phyloP scores from a whole-genome alignment of 495 filamentous ascomycete species.

The Daldinia grandis region DNA sequence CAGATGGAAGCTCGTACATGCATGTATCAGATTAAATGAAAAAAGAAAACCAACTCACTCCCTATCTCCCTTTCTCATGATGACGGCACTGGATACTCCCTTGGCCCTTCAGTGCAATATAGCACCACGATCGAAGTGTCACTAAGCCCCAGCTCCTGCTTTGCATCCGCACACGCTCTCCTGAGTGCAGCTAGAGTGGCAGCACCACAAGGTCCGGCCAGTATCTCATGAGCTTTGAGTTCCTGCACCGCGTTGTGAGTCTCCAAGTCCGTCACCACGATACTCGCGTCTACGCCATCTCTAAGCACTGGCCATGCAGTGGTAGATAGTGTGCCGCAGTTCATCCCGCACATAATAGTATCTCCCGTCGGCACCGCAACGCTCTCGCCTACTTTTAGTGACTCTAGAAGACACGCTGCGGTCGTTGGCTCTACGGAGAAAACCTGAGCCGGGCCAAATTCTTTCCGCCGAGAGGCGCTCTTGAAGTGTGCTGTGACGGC shows the following conservation, averaged over 20 bases:
- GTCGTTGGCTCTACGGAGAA: constrained; percentile 68
- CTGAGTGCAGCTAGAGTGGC: constrained; percentile 66
- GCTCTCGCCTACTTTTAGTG: constrained; percentile 55
- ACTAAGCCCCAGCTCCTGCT: constrained; percentile 45
- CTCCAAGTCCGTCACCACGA: constrained; percentile 64
- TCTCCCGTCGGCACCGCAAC: constrained; percentile 58
- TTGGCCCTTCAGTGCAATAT: constrained; percentile 44
- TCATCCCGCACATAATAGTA: constrained; percentile 74
- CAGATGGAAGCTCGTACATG: background rate
- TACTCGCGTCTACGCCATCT: constrained; percentile 62
- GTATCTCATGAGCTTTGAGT: constrained; percentile 54
- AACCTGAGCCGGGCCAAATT: constrained; percentile 42
- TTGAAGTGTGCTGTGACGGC: constrained; percentile 67
- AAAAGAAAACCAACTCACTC: background rate
- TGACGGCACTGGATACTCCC: constrained; percentile 37
- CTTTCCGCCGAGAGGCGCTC: constrained; percentile 33
- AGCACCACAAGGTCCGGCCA: constrained; percentile 69
- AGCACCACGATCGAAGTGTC: constrained; percentile 61
- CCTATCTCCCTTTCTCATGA: background rate
- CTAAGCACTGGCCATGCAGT: constrained; percentile 67
- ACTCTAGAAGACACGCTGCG: constrained; percentile 64
- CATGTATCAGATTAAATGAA: constrained; percentile 13
- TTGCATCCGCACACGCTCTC: constrained; percentile 49
- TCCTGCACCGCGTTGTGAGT: constrained; percentile 60
- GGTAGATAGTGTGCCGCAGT: constrained; percentile 70